phyloP scores from a whole-genome alignment of 2,329 filamentous ascomycete species.

The Xylariaceae sp. region DNA sequence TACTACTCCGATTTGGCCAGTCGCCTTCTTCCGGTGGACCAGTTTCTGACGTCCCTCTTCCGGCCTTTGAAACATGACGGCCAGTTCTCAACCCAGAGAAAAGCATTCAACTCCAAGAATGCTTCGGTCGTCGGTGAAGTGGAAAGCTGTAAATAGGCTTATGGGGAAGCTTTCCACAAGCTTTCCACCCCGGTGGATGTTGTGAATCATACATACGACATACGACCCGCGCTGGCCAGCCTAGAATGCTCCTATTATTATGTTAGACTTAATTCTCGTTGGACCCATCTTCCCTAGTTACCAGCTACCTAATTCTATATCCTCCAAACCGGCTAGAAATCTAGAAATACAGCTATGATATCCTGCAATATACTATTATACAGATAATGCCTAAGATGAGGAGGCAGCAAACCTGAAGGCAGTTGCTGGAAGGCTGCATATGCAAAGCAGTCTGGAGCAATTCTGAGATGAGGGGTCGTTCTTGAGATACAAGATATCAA shows the following conservation, averaged over 20 bases:
- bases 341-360: neutral
- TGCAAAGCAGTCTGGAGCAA: conserved; percentile 11
- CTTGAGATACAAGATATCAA: conserved; percentile 1
- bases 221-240: neutral
- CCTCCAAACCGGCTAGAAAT: neutral
- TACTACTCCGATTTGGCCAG: conserved; percentile 5
- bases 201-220: neutral
- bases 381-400: neutral
- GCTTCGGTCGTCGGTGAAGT: conserved; percentile 39
- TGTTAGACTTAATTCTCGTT: too few species aligned
- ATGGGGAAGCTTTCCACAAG: conserved; percentile 10
- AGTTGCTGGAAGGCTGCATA: conserved; percentile 12
- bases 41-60: neutral
- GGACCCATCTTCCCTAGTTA: neutral
- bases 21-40: neutral
- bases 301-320: too few species aligned
- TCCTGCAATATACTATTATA: too few species aligned
- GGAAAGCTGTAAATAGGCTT: conserved; percentile 20
- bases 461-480: conserved; percentile 8
- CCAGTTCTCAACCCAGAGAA: neutral
- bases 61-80: neutral
- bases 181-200: conserved; percentile 11
- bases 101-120: neutral
- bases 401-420: neutral
- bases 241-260: too few species aligned